Evolutionary conservation across 2,329 filamentous ascomycete genomes (phyloP).

Genomic region (Apiospora pterosperma): DNA sequence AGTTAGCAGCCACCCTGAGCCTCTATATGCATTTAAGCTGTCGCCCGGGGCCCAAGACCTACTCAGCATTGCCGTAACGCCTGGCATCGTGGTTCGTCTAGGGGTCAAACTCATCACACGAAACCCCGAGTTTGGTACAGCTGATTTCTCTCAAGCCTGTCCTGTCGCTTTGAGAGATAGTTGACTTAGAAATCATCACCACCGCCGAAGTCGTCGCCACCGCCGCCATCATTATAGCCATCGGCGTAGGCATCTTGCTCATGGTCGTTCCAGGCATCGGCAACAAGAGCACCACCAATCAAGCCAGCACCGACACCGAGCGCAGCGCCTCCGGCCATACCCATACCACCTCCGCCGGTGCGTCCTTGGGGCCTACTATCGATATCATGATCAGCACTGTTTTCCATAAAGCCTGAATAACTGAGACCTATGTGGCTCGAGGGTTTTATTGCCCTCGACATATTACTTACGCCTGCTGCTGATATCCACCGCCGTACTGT

Average conservation of each 20-base stretch:
- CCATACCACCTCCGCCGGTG: constrained; percentile 54
- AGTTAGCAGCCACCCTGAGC: not conserved
- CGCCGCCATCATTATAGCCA: constrained; percentile 42
- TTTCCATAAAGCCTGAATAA: not conserved
- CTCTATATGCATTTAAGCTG: not conserved
- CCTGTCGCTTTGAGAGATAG: not conserved
- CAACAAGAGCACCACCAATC: constrained; percentile 72
- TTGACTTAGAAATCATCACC: constrained; percentile 8
- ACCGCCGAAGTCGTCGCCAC: constrained; percentile 24
- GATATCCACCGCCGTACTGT: constrained; percentile 18
- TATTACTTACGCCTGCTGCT: constrained; percentile 19
- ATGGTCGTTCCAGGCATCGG: constrained; percentile 61
- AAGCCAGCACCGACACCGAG: constrained; percentile 79
- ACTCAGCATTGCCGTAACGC: not conserved
- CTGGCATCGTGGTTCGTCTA: not conserved
- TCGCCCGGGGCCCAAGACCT: not conserved
- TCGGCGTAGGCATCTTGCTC: constrained; percentile 57
- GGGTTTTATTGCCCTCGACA: constrained; percentile 13
- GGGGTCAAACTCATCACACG: not conserved
- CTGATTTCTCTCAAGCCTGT: not conserved
- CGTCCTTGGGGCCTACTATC: constrained; percentile 29
- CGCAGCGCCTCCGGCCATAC: constrained; percentile 70
- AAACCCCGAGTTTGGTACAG: not conserved
- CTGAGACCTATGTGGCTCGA: constrained; percentile 26
- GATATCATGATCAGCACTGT: not conserved